Conservation (phyloP, 2,329 filamentous ascomycete species). For the Phaeosphaeriaceae sp. region DNA sequence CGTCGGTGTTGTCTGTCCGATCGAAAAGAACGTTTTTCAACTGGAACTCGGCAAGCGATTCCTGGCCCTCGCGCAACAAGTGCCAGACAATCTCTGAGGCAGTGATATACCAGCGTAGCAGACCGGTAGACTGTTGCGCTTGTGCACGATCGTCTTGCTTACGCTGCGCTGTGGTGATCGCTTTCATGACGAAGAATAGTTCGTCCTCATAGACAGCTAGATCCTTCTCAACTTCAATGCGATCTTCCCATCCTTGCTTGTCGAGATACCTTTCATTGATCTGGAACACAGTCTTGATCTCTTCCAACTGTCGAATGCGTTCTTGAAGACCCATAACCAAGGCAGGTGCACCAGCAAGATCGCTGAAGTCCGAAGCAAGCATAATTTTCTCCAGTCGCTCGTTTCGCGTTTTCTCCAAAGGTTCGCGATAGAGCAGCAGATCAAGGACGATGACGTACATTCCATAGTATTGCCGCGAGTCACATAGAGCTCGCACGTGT, state of each 20-base stretch:
- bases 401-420: conserved; percentile 93
- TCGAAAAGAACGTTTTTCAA: conserved; percentile 91
- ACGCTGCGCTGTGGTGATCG: conserved; percentile 93
- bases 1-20: conserved; percentile 94
- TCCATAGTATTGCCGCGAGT: conserved; percentile 96
- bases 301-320: conserved; percentile 89
- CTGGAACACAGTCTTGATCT: conserved; percentile 96
- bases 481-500: conserved; percentile 90
- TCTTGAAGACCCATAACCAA: conserved; percentile 93
- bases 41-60: conserved; percentile 92
- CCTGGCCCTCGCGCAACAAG: conserved; percentile 83
- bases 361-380: conserved; percentile 97
- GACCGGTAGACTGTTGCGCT: conserved; percentile 75
- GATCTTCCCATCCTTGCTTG: conserved; percentile 88
- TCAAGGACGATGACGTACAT: conserved; percentile 98
- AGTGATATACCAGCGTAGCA: conserved; percentile 92
- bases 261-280: conserved; percentile 88
- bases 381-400: conserved; percentile 98
- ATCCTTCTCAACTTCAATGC: conserved; percentile 87
- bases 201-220: conserved; percentile 92
- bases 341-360: conserved; percentile 89
- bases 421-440: conserved; percentile 93
- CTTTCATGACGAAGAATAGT: conserved; percentile 99
- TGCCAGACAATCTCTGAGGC: conserved; percentile 97
- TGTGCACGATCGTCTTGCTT: conserved; percentile 73